phyloP scores from a whole-genome alignment of 306 rosid species.

The Macrotyloma uniflorum region DNA sequence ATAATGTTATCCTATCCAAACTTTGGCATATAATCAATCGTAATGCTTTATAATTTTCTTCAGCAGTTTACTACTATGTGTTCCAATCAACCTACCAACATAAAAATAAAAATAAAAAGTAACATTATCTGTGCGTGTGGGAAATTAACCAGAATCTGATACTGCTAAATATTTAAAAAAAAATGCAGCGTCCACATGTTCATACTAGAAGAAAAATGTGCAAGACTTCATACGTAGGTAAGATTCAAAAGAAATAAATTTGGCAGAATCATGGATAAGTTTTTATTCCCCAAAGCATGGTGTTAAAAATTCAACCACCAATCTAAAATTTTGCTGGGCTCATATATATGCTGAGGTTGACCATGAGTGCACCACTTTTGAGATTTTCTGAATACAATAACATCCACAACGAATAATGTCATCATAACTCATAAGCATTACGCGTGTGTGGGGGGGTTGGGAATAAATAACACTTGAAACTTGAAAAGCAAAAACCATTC shows the following conservation, averaged over 20 bases:
- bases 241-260: constrained; percentile 9
- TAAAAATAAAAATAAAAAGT: background rate
- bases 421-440: background rate
- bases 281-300: constrained; percentile 24
- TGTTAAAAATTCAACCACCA: constrained; percentile 37
- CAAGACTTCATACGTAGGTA: background rate
- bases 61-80: background rate
- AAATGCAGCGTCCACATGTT: constrained; percentile 21
- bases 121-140: background rate
- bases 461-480: background rate
- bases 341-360: constrained; percentile 5
- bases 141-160: constrained; percentile 15
- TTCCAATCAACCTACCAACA: constrained; percentile 29
- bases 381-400: constrained; percentile 26
- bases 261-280: constrained; percentile 9
- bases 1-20: constrained; percentile 11
- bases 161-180: background rate
- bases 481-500: background rate
- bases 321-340: background rate
- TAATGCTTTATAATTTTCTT: constrained; percentile 14
- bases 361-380: background rate
- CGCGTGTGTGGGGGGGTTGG: background rate
- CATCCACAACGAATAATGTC: constrained; percentile 27
- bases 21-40: background rate
- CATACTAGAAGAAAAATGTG: background rate